A percentile compares a stretch with the other conserved stretches of the same genome.
Conservation (phyloP, 345 rosid species). For the Euphorbia pulcherrima region DNA sequence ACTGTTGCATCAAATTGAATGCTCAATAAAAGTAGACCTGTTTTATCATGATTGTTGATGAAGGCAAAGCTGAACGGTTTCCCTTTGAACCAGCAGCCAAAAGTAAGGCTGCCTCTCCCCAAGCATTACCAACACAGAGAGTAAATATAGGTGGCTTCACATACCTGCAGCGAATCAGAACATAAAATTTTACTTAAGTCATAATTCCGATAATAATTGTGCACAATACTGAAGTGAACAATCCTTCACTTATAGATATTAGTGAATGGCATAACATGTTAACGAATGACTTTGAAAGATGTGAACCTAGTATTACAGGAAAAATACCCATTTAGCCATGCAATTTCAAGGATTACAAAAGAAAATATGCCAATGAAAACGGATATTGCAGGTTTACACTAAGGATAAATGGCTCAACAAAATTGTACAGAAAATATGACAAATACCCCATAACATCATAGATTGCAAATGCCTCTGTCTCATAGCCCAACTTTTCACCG, state of each 20-base stretch:
- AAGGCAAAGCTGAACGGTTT: slow-evolving; percentile 62
- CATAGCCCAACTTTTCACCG: slow-evolving; percentile 70
- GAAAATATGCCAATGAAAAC: background rate
- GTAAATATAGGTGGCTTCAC: slow-evolving; percentile 87
- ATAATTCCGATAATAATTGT: background rate
- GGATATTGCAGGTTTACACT: background rate
- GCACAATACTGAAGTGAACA: background rate
- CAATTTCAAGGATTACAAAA: slow-evolving; percentile 5
- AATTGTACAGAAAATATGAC: slow-evolving; percentile 5
- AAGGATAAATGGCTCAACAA: slow-evolving; percentile 5
- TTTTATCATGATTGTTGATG: slow-evolving; percentile 66
- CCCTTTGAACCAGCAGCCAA: slow-evolving; percentile 66
- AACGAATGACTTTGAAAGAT: background rate
- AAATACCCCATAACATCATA: slow-evolving; percentile 86
- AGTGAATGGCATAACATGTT: background rate
- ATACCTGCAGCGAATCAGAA: slow-evolving; percentile 40
- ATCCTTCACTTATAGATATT: background rate
- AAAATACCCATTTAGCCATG: slow-evolving; percentile 1
- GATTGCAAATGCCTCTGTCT: slow-evolving; percentile 86
- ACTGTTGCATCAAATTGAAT: slow-evolving; percentile 12
- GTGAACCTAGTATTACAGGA: background rate
- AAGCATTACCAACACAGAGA: slow-evolving; percentile 93
- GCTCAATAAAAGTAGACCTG: slow-evolving; percentile 36
- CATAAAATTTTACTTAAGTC: background rate
- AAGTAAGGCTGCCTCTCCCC: slow-evolving; percentile 98